These are phyloP conservation scores for Lobosporangium transversale DNA, from an alignment of 192 early-diverging fungal species.

Conservation along the genomic window DNA sequence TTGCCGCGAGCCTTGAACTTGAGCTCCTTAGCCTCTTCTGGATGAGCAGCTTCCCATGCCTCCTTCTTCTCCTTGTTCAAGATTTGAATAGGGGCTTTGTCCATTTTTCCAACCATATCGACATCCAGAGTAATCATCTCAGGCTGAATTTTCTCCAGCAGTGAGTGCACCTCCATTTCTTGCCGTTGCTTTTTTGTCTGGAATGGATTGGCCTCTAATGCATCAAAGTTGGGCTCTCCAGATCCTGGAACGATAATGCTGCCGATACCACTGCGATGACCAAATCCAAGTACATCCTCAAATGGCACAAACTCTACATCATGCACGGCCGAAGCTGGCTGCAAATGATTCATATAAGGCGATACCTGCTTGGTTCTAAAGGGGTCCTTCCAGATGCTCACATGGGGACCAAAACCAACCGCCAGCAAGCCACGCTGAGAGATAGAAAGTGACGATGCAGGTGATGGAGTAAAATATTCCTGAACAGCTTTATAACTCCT, in stretches of 20 bases:
- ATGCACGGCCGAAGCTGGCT: constrained; percentile 62
- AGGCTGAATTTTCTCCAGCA: constrained; percentile 94
- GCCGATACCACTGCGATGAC: constrained; percentile 80
- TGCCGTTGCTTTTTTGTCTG: constrained; percentile 89
- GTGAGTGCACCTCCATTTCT: constrained; percentile 85
- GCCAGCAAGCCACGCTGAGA: constrained; percentile 87
- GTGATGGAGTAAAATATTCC: constrained; percentile 79
- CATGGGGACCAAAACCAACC: constrained; percentile 82
- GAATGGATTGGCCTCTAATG: constrained; percentile 90
- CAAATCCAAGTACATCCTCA: constrained; percentile 93
- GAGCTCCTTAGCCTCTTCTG: constrained; percentile 61
- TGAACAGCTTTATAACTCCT: constrained; percentile 83
- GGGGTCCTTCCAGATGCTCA: constrained; percentile 92
- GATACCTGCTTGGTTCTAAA: constrained; percentile 76
- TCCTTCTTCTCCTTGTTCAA: constrained; percentile 65
- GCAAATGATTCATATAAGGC: constrained; percentile 90
- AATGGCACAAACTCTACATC: constrained; percentile 87
- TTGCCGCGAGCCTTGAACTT: constrained; percentile 73
- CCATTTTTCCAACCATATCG: constrained; percentile 80
- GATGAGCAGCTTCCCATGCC: constrained; percentile 64
- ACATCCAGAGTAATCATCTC: constrained; percentile 93
- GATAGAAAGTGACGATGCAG: constrained; percentile 83
- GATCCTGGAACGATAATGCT: constrained; percentile 88
- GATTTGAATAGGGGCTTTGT: constrained; percentile 70
- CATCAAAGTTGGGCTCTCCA: constrained; percentile 99